Evolutionary conservation across 441 rosid species (phyloP).

Genomic region (Erysimum pusillum): DNA sequence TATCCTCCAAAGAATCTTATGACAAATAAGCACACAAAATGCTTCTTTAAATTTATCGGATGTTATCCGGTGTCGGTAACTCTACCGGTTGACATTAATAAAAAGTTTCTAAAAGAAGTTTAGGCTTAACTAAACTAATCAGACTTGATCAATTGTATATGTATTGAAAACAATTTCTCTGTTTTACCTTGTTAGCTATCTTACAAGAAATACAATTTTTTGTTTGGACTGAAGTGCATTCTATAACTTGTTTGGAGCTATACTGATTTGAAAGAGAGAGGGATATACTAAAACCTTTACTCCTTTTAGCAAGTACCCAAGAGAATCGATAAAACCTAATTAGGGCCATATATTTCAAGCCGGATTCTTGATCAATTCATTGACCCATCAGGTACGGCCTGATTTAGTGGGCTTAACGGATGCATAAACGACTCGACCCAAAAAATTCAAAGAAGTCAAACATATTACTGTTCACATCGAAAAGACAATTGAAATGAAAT

Average conservation of each 20-base stretch:
- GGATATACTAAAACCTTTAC: background rate
- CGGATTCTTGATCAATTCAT: background rate
- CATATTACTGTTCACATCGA: background rate
- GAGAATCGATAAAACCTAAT: conserved; percentile 4
- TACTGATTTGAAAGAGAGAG: background rate
- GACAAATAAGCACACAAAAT: too few relatives aligned
- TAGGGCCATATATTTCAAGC: background rate
- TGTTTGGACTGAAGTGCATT: background rate
- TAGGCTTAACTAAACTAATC: too few relatives aligned
- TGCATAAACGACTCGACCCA: conserved; percentile 10
- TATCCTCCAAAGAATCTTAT: too few relatives aligned
- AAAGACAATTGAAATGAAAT: background rate
- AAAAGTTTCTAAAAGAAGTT: too few relatives aligned
- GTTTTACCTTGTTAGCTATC: too few relatives aligned
- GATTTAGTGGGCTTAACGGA: conserved; percentile 21
- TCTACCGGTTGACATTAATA: too few relatives aligned
- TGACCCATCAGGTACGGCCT: conserved; percentile 3
- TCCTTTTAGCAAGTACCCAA: background rate
- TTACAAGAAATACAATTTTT: too few relatives aligned
- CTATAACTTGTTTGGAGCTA: background rate
- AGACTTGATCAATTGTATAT: too few relatives aligned
- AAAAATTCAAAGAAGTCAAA: background rate
- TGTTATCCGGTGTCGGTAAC: too few relatives aligned
- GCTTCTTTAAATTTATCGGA: too few relatives aligned
- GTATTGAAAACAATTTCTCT: too few relatives aligned